Evolutionary conservation across 106 monocot genomes (phyloP).

Genomic region (Apostasia ramifera): DNA sequence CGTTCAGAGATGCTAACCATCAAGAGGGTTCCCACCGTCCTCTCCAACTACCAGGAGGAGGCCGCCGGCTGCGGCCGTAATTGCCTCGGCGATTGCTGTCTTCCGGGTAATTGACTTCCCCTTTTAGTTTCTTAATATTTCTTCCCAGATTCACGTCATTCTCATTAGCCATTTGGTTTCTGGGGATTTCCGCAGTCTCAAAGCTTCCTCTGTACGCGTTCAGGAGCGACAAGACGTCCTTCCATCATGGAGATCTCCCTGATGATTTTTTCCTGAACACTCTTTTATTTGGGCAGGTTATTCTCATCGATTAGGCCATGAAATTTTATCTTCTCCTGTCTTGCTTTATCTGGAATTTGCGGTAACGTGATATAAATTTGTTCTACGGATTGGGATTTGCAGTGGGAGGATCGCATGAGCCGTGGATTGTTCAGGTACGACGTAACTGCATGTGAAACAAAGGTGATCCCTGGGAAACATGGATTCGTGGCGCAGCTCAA

Average conservation of each 20-base stretch:
- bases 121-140: neutral
- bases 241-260: conserved; percentile 15
- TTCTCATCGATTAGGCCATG: neutral
- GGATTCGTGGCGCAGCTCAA: conserved; percentile 69
- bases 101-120: conserved; percentile 7
- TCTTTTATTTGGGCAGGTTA: conserved; percentile 65
- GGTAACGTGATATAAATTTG: neutral
- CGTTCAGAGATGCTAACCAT: conserved; percentile 8
- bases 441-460: conserved; percentile 77
- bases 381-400: neutral
- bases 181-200: conserved; percentile 33
- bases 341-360: neutral
- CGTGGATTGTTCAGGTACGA: conserved; percentile 78
- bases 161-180: neutral
- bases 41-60: conserved; percentile 13
- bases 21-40: conserved; percentile 14
- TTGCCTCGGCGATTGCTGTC: conserved; percentile 15
- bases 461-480: conserved; percentile 57
- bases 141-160: neutral
- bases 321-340: neutral
- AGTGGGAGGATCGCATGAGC: conserved; percentile 80
- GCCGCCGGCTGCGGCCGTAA: conserved; percentile 14
- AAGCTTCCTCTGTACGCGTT: conserved; percentile 60
- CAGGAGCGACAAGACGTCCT: conserved; percentile 5
- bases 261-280: conserved; percentile 49